Conservation (phyloP, 2,329 filamentous ascomycete species). For the Hypomyces perniciosus region DNA sequence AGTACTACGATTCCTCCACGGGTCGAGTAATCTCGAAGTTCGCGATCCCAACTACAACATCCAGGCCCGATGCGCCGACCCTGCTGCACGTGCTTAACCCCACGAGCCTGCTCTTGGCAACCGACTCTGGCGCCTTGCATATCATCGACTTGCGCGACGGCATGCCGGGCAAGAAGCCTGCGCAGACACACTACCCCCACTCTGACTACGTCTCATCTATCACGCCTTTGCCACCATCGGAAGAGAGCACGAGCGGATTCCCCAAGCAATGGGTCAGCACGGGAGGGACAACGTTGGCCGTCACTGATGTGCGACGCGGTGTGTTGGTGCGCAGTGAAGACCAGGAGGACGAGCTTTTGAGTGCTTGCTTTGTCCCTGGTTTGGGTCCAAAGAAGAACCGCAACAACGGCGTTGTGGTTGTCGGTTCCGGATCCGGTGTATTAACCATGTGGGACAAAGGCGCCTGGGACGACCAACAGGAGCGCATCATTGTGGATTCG, state of each 20-base stretch:
- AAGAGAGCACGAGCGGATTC: conserved; percentile 78
- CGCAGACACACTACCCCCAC: conserved; percentile 80
- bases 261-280: conserved; percentile 94
- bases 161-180: conserved; percentile 55
- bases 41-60: conserved; percentile 56
- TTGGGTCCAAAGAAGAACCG: conserved; percentile 60
- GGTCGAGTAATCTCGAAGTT: conserved; percentile 76
- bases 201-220: conserved; percentile 89
- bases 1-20: conserved; percentile 51
- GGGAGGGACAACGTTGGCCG: conserved; percentile 81
- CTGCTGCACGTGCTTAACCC: conserved; percentile 79
- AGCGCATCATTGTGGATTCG: conserved; percentile 71
- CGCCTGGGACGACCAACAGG: conserved; percentile 91
- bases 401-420: conserved; percentile 69
- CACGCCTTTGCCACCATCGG: conserved; percentile 71
- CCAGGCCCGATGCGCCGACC: conserved; percentile 64
- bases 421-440: conserved; percentile 70
- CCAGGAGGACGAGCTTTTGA: conserved; percentile 89
- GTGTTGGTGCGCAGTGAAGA: conserved; percentile 87
- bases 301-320: conserved; percentile 81
- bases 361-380: conserved; percentile 70
- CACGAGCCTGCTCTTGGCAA: conserved; percentile 80
- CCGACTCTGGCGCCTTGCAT: conserved; percentile 84
- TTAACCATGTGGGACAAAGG: conserved; percentile 92
- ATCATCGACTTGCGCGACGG: conserved; percentile 74